Evolutionary conservation across 495 filamentous ascomycete genomes (phyloP).

Genomic region (Penicillium steckii): DNA sequence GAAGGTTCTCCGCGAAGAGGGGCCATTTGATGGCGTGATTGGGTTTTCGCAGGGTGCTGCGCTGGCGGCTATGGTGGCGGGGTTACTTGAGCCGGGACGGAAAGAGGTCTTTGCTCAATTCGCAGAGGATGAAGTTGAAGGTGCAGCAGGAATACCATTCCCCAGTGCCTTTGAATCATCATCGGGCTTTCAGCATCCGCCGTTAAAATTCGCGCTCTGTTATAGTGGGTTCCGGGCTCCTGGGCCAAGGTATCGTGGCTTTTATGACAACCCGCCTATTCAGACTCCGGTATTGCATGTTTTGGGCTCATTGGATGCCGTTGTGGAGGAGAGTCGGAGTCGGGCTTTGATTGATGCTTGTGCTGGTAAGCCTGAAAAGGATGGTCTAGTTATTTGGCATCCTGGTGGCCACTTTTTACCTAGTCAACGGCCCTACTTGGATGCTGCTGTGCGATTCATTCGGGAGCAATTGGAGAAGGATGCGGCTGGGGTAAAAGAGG

Average conservation of each 20-base stretch:
- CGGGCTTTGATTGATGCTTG: constrained; percentile 66
- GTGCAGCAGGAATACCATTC: constrained; percentile 36
- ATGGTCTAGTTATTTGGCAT: constrained; percentile 70
- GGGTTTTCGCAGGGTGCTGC: constrained; percentile 74
- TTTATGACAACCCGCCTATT: constrained; percentile 72
- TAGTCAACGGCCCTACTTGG: constrained; percentile 73
- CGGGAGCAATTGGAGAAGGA: constrained; percentile 50
- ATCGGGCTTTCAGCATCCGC: constrained; percentile 43
- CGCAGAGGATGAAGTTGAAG: constrained; percentile 20
- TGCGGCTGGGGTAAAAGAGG: constrained; percentile 29
- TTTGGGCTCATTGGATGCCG: constrained; percentile 80
- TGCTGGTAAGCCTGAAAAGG: constrained; percentile 47
- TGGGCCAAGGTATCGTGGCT: constrained; percentile 57
- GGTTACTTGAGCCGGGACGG: constrained; percentile 62
- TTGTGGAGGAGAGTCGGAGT: constrained; percentile 77
- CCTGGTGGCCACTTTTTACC: constrained; percentile 95
- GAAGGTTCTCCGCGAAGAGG: constrained; percentile 53
- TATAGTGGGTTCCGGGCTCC: constrained; percentile 79
- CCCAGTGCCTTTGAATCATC: constrained; percentile 50
- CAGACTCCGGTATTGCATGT: constrained; percentile 78
- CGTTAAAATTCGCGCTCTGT: constrained; percentile 72
- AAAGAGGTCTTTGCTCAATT: constrained; percentile 44
- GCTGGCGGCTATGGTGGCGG: constrained; percentile 60
- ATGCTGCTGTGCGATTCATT: constrained; percentile 73
- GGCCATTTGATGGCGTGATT: constrained; percentile 69